Evolutionary conservation across 2,329 filamentous ascomycete genomes (phyloP), one percentile per base, ranked within the genome.

Genomic region (Escovopsis sp.): DNA sequence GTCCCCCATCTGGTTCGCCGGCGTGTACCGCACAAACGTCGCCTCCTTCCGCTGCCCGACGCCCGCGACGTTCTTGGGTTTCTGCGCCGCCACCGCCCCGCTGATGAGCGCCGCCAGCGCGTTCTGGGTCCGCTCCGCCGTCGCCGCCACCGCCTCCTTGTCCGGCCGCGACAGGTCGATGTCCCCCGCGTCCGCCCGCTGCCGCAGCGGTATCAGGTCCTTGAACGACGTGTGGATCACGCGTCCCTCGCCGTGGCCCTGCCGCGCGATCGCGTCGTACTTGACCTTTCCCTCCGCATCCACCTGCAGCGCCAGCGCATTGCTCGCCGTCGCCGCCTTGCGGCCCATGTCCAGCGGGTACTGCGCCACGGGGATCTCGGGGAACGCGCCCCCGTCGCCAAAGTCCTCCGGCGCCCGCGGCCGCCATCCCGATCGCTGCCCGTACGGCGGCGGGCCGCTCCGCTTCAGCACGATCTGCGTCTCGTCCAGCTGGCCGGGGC

Each of bases 151-250:
- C 55, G 91, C 76, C 53, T 95, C 87, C 60, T 85, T 76, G 51
- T 78, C 85, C 0, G 91, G 91, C 47, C 87, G 73, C 48, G 85
- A 82, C 38, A 98, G 67, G 43, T 87, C 85, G 51, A 98, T 77
- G 57, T 96, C 87, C 45, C 91, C 91, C 33, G 86, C 85, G 63
- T 96, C 84, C 48, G 91, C 91, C 50, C 86, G 82, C 62, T 96
- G 88, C 47, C 91, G 77, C 46, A 98, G 71, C 6, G 91, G 91
- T 48, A 98, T 98, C 40, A 98, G 68, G 55, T 96, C 91, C 59
- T 94, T 95, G 68, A 98, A 98, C 8, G 85, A 94, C 18, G 91
- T 81, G 61, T 98, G 91, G 10, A 98, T 80, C 49, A 95, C 84
- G 40, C 88, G 75, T 46, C 77, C 78, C 18, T 87, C 85, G 57